phyloP scores from a whole-genome alignment of 139 green algal genomes.

The Auxenochlorella pyrenoidosa region DNA sequence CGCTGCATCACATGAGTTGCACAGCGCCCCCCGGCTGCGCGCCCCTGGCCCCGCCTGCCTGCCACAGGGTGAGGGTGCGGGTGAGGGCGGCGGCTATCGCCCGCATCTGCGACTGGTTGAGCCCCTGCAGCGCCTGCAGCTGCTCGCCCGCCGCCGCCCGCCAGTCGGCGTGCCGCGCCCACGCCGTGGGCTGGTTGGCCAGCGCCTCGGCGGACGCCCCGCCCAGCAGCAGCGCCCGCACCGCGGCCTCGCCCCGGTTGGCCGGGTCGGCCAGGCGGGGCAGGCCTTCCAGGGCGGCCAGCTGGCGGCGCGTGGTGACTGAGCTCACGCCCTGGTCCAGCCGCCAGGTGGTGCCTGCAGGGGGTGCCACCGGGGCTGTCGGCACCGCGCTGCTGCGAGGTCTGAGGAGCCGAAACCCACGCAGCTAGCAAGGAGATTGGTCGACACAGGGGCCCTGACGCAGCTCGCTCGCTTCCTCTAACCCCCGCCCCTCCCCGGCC shows the following conservation, averaged over 20 bases:
- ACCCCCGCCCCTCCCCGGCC: too few species aligned
- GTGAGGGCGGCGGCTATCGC: slow-evolving; percentile 72
- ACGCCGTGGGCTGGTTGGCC: slow-evolving; percentile 51
- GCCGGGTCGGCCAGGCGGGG: background rate
- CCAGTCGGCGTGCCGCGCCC: slow-evolving; percentile 36
- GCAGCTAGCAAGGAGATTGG: too few species aligned
- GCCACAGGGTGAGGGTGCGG: slow-evolving; percentile 76
- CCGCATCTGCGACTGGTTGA: slow-evolving; percentile 68
- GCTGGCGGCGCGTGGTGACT: slow-evolving; percentile 42
- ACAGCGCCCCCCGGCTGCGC: too few species aligned
- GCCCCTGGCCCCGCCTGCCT: slow-evolving; percentile 17
- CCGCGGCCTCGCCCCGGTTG: slow-evolving; percentile 40
- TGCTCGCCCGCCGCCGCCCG: background rate
- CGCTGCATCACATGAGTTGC: too few species aligned
- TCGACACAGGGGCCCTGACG: too few species aligned
- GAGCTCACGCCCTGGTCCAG: slow-evolving; percentile 37
- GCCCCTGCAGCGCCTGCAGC: background rate
- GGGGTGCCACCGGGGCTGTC: too few species aligned
- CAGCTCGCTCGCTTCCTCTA: too few species aligned
- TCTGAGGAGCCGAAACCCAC: too few species aligned
- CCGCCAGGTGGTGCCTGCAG: slow-evolving; percentile 12
- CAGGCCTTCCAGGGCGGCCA: slow-evolving; percentile 31
- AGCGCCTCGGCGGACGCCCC: slow-evolving; percentile 10
- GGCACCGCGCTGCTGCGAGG: too few species aligned
- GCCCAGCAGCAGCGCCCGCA: slow-evolving; percentile 56